A percentile compares a stretch with the other conserved stretches of the same genome.
Conservation (phyloP, 371 early-diverging fungal species). For the Mortierella sp. region DNA sequence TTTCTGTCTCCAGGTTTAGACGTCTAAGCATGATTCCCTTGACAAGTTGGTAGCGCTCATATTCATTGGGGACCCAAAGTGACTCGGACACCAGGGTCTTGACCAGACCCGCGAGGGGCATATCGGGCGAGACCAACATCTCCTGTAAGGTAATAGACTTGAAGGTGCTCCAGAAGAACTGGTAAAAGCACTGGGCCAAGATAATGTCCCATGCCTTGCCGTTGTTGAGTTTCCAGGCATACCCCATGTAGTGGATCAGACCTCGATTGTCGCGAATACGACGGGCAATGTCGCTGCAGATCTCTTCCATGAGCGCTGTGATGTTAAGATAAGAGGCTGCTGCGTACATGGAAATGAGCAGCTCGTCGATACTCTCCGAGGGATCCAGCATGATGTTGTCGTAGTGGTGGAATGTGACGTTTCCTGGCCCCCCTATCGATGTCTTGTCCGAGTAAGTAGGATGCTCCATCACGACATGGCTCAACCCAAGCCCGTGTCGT, state of each 20-base stretch:
- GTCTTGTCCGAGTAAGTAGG: constrained; percentile 6
- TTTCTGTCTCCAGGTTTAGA: constrained; percentile 30
- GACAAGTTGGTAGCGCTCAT: constrained; percentile 52
- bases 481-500: constrained; percentile 26
- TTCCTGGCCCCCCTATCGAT: constrained; percentile 1
- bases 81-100: constrained; percentile 43
- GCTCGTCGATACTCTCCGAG: constrained; percentile 50
- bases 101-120: constrained; percentile 50
- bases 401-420: background rate
- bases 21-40: constrained; percentile 49
- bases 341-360: constrained; percentile 54
- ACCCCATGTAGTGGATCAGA: constrained; percentile 54
- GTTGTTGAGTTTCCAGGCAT: constrained; percentile 56
- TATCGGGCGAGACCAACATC: constrained; percentile 49
- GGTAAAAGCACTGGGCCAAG: constrained; percentile 51
- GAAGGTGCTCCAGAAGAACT: constrained; percentile 53
- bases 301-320: constrained; percentile 46
- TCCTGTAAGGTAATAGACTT: constrained; percentile 37
- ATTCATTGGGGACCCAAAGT: constrained; percentile 53
- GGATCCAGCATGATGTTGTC: constrained; percentile 53
- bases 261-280: constrained; percentile 50
- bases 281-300: constrained; percentile 49
- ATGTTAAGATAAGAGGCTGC: constrained; percentile 54
- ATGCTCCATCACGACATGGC: background rate
- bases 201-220: constrained; percentile 54